These are phyloP conservation scores for Colletotrichum horii DNA, from an alignment of 2,329 filamentous ascomycete species.

Conservation along the genomic window DNA sequence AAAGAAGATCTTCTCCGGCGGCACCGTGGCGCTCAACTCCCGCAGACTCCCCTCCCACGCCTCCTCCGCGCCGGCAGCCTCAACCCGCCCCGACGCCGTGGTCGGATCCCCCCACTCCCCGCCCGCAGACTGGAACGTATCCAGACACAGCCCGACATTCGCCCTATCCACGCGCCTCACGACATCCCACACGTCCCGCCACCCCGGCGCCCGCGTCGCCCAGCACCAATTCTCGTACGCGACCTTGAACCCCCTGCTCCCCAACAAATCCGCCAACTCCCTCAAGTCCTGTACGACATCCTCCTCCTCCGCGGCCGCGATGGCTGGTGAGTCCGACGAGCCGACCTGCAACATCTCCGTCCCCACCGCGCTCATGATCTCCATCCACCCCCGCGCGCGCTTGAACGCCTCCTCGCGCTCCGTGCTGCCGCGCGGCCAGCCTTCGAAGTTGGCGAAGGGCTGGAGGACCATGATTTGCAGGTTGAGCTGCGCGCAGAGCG, in stretches of 20 bases:
- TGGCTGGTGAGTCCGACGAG: conserved; percentile 67
- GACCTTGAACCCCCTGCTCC: conserved; percentile 60
- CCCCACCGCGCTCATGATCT: conserved; percentile 72
- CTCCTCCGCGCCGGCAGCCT: conserved; percentile 43
- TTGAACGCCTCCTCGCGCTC: conserved; percentile 68
- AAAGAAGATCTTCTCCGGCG: conserved; percentile 74
- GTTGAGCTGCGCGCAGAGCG: conserved; percentile 56
- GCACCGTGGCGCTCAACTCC: conserved; percentile 61
- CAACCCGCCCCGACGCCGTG: conserved; percentile 63
- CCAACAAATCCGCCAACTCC: conserved; percentile 67
- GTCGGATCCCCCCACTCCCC: conserved; percentile 77
- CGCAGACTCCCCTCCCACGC: conserved; percentile 61
- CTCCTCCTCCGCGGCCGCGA: conserved; percentile 52
- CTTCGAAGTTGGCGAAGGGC: conserved; percentile 79
- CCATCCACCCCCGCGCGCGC: conserved; percentile 70
- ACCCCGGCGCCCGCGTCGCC: conserved; percentile 72
- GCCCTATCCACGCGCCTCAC: conserved; percentile 64
- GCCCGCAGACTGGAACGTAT: conserved; percentile 78
- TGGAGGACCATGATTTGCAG: conserved; percentile 75
- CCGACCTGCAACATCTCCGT: conserved; percentile 73
- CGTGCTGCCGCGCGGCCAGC: conserved; percentile 65
- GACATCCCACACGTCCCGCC: conserved; percentile 74
- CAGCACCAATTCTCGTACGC: conserved; percentile 88
- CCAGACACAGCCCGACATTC: conserved; percentile 77
- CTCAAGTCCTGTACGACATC: conserved; percentile 64